Evolutionary conservation across 495 filamentous ascomycete species (phyloP).

Genomic region (Penicillium maclennaniae): DNA sequence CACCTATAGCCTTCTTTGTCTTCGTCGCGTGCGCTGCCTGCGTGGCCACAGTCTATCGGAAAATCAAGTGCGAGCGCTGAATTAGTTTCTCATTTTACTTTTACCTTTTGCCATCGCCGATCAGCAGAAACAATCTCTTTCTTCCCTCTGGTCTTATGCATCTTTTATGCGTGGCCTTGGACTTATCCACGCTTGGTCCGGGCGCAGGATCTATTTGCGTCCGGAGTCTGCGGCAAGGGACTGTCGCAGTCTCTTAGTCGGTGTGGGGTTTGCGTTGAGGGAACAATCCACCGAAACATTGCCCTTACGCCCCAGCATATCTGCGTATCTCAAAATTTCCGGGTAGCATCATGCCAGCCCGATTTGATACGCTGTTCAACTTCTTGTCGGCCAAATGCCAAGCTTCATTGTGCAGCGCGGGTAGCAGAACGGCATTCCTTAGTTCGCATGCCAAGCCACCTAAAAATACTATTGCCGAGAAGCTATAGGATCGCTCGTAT

Average conservation of each 20-base stretch:
- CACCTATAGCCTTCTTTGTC: neutral
- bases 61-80: neutral
- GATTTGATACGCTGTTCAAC: neutral
- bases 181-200: neutral
- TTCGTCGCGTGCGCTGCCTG: constrained; percentile 12
- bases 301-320: neutral
- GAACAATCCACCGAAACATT: neutral
- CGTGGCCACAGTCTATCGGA: constrained; percentile 9
- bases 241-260: neutral
- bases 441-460: neutral
- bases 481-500: neutral
- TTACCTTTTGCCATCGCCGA: neutral
- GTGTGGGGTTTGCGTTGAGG: neutral
- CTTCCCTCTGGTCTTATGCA: neutral
- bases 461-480: too few species aligned
- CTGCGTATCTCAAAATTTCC: neutral
- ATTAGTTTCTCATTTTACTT: neutral
- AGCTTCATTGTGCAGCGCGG: neutral
- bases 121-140: neutral
- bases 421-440: neutral
- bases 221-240: neutral
- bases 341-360: neutral
- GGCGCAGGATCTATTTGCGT: neutral
- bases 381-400: neutral
- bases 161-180: neutral